Evolutionary conservation across 2,329 filamentous ascomycete species (phyloP).

Genomic region (Monilinia vaccinii-corymbosi): DNA sequence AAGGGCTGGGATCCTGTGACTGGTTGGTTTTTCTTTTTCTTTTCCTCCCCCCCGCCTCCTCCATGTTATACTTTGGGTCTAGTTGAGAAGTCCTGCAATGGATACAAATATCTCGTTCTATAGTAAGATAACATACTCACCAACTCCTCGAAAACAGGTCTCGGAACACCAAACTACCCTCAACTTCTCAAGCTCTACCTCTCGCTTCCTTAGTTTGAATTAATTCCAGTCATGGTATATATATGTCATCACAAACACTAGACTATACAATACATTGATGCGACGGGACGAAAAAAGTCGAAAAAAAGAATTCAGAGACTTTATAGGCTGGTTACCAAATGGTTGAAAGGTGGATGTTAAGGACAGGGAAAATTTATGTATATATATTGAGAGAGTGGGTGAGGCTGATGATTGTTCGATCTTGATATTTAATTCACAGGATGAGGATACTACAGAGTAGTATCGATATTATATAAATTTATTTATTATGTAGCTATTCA

Average conservation of each 20-base stretch:
- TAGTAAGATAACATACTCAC: not conserved
- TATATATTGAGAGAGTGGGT: not conserved
- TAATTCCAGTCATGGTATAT: not conserved
- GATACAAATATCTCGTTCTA: not conserved
- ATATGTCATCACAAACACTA: not conserved
- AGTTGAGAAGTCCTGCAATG: not conserved
- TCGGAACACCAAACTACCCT: slow-evolving; percentile 9
- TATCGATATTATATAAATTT: not conserved
- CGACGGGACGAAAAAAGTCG: not conserved
- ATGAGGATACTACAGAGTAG: not conserved
- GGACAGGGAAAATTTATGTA: not conserved
- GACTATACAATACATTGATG: not conserved
- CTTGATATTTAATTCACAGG: not conserved
- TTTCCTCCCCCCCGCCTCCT: not conserved
- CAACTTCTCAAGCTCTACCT: slow-evolving; percentile 1
- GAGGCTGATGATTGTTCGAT: not conserved
- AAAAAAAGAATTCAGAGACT: not conserved
- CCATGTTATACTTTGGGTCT: not conserved
- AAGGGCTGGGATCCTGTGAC: slow-evolving; percentile 33
- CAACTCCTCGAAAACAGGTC: not conserved
- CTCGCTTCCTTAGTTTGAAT: not conserved
- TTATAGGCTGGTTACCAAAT: not conserved
- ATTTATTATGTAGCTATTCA: not conserved
- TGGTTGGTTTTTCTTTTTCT: slow-evolving; percentile 13
- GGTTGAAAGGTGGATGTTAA: not conserved